Evolutionary conservation across 139 green algal genomes (phyloP), one percentile per base, ranked within the genome.

Genomic region (Pycnococcus provasolii): DNA sequence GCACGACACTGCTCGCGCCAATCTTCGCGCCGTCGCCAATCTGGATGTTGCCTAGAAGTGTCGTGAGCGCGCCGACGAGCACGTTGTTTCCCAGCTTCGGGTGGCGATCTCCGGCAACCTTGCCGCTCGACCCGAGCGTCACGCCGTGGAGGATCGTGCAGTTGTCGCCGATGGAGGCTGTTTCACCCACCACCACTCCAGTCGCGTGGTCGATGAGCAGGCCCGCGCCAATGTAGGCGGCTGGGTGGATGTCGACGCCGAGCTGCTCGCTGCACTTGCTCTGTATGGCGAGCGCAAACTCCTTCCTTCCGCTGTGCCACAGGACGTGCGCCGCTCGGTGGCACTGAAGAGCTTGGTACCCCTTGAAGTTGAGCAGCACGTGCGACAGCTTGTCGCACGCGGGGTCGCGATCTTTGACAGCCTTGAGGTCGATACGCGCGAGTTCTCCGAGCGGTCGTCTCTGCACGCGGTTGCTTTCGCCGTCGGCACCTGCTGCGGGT

Each of bases 341-440:
- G 15, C 52, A 58, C 63, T 85, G 77, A 7, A 75, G 62, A 15
- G 77, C 77, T 40, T 75, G 70, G 48, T 73, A 85, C n/a, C 79
- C 79, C 71, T 85, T 85, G 68, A 81, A 85, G 63, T 75, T 82
- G 0, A 85, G 70, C 15, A 85, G 62, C n/a, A 53, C 59, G 8
- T 77, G 67, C 5, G 67, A 68, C 63, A 78, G 80, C 11, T 61
- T 62, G 11, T 71, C 42, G 58, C 79, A 85, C 15, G 79, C 79
- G 4, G 78, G 69, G 63, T 85, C 79, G 15, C 79, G 70, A 4
- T 80, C 71, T 1, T 76, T 68, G 1, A 81, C 70, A 26, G 79
- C 79, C 8, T 67, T 44, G 15, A 84, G 62, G 60, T 84, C 79
- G 26, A 26, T 26, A 26, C 26, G 26, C 26, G 26, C 26, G 26